A percentile compares a stretch with the other conserved stretches of the same genome.
Evolutionary conservation across 2,329 filamentous ascomycete genomes (phyloP).

Genomic region (Talaromyces amestolkiae): DNA sequence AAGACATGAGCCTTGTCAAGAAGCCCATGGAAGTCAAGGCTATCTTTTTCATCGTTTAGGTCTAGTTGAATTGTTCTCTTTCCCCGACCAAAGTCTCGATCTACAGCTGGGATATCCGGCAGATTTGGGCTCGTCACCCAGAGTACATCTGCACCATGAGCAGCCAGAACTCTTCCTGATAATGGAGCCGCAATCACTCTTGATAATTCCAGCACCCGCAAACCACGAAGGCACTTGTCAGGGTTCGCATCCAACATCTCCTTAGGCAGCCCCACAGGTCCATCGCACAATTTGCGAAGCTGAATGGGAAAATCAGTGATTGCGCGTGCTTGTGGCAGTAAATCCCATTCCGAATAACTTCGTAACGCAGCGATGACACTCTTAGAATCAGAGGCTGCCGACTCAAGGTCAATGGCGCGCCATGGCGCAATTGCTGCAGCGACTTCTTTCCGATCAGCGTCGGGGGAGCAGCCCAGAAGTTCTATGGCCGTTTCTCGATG

Average conservation of each 20-base stretch:
- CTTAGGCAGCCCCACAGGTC: constrained; percentile 19
- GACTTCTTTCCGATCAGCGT: constrained; percentile 37
- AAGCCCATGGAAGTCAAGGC: constrained; percentile 29
- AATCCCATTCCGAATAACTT: constrained; percentile 53
- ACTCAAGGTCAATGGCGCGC: constrained; percentile 22
- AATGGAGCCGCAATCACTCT: constrained; percentile 42
- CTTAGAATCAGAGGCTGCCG: constrained; percentile 52
- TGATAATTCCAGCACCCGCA: constrained; percentile 41
- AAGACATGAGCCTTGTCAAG: constrained; percentile 43
- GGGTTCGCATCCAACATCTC: constrained; percentile 12
- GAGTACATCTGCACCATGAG: constrained; percentile 42
- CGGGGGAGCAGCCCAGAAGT: constrained; percentile 43
- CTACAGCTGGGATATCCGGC: constrained; percentile 35
- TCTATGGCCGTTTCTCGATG: constrained; percentile 42
- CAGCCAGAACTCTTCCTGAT: constrained; percentile 37
- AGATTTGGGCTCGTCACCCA: constrained; percentile 40
- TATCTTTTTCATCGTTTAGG: constrained; percentile 27
- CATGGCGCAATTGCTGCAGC: constrained; percentile 29
- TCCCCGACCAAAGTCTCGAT: constrained; percentile 38
- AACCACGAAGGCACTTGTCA: constrained; percentile 39
- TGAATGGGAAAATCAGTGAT: constrained; percentile 49
- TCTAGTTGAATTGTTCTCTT: constrained; percentile 41
- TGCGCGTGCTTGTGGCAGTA: constrained; percentile 46
- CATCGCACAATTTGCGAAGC: constrained; percentile 35
- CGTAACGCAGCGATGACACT: constrained; percentile 38